Conservation (phyloP, 768 basidiomycete species). For the Mycena vulgaris region DNA sequence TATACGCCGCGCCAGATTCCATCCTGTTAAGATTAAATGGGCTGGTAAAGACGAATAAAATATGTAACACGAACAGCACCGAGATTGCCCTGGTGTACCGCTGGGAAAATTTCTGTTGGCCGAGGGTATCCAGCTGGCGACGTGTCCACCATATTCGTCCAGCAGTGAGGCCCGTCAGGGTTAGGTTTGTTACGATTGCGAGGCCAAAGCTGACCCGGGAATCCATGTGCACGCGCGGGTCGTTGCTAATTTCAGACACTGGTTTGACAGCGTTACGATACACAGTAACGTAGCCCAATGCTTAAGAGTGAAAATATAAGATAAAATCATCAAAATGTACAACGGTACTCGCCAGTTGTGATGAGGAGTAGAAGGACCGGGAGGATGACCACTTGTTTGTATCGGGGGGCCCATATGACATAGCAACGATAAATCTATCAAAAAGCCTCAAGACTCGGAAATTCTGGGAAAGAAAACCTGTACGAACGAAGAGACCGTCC, state of each 20-base stretch:
- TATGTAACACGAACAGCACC: not conserved
- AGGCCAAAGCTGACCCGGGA: conserved; percentile 3
- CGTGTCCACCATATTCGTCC: conserved; percentile 23
- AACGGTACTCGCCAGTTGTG: conserved; percentile 10
- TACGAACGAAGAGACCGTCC: conserved; percentile 24
- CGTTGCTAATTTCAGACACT: too few relatives aligned
- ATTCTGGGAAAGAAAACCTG: not conserved
- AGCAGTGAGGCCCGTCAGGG: conserved; percentile 21
- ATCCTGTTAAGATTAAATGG: not conserved
- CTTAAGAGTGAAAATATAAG: not conserved
- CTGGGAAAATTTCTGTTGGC: not conserved
- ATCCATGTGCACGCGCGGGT: too few relatives aligned
- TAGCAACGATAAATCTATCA: conserved; percentile 21
- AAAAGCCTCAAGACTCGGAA: too few relatives aligned
- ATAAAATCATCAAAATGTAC: not conserved
- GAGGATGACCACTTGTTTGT: not conserved
- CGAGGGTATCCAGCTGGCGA: conserved; percentile 12
- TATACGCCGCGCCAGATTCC: conserved; percentile 23
- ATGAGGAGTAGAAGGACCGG: conserved; percentile 3
- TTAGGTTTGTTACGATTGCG: conserved; percentile 16
- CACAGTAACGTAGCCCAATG: too few relatives aligned
- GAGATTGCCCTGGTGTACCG: too few relatives aligned
- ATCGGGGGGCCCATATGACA: conserved; percentile 11
- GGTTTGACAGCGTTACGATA: too few relatives aligned
- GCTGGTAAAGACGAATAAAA: not conserved